These are phyloP conservation scores for Leucosporidium creatinivorum DNA, from an alignment of 768 basidiomycete species.

Conservation along the genomic window DNA sequence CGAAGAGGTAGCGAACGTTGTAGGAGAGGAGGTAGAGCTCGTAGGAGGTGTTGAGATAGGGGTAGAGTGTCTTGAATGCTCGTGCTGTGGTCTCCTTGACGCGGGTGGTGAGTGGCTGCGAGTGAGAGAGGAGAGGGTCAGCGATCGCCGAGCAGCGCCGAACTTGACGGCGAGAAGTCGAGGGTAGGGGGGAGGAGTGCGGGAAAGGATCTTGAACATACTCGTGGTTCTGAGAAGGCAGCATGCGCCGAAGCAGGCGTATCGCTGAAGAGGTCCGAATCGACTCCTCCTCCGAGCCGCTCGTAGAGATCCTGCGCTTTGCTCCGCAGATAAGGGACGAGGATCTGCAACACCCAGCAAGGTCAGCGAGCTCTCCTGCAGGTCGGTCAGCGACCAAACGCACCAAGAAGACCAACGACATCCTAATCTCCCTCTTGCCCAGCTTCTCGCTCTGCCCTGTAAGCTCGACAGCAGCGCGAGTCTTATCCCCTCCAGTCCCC, in stretches of 20 bases:
- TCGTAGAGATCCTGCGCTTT: slow-evolving; percentile 89
- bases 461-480: slow-evolving; percentile 41
- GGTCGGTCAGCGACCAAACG: slow-evolving; percentile 35
- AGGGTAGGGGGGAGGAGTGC: no score
- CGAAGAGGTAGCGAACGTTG: slow-evolving; percentile 86
- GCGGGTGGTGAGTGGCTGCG: no score
- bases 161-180: no score
- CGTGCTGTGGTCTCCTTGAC: neutral
- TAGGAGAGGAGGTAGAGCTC: slow-evolving; percentile 76
- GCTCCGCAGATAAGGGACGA: slow-evolving; percentile 78
- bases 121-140: no score
- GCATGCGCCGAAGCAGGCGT: neutral
- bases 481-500: slow-evolving; percentile 36
- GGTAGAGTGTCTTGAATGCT: slow-evolving; percentile 67
- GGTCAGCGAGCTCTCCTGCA: neutral
- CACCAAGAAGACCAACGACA: slow-evolving; percentile 73
- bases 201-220: no score
- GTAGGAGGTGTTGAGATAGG: slow-evolving; percentile 66
- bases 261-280: slow-evolving; percentile 39
- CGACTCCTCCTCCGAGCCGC: slow-evolving; percentile 71
- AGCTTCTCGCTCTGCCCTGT: slow-evolving; percentile 57
- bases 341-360: slow-evolving; percentile 52
- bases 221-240: no score
- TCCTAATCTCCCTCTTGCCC: slow-evolving; percentile 59
- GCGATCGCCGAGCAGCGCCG: no score